Conservation (phyloP, 176 grass and related monocot species). For the Areca catechu region DNA sequence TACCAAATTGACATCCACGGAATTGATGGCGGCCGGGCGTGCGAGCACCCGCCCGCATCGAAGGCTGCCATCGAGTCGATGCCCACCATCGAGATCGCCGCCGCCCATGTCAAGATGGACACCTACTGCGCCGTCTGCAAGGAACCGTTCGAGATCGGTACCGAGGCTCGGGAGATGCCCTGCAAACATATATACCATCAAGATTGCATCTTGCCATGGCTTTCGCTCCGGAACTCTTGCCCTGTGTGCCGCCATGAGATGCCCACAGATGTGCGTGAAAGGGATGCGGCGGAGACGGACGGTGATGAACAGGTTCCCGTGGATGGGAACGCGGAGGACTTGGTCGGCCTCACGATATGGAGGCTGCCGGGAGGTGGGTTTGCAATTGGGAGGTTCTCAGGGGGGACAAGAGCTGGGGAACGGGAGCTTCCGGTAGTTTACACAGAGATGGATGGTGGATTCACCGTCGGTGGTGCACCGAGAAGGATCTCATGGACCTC, state of each 20-base stretch:
- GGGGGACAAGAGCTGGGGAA: conserved; percentile 27
- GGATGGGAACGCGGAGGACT: conserved; percentile 19
- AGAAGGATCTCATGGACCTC: conserved; percentile 53
- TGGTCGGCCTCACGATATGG: conserved; percentile 61
- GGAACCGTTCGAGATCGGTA: conserved; percentile 12
- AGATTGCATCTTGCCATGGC: conserved; percentile 24
- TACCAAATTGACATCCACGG: conserved; percentile 39
- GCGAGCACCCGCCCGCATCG: conserved; percentile 48
- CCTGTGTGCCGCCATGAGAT: conserved; percentile 25
- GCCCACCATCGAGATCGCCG: conserved; percentile 17
- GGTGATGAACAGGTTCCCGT: background rate
- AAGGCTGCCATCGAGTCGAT: conserved; percentile 62
- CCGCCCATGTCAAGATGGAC: conserved; percentile 1
- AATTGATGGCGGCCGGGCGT: conserved; percentile 19
- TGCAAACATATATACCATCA: conserved; percentile 24
- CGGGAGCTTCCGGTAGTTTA: conserved; percentile 55
- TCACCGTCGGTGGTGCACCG: conserved; percentile 40
- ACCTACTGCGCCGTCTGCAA: conserved; percentile 15
- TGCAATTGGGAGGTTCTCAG: conserved; percentile 49
- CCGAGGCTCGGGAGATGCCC: conserved; percentile 23
- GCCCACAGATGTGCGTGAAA: conserved; percentile 5
- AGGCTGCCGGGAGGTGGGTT: conserved; percentile 65
- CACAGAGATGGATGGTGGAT: conserved; percentile 71
- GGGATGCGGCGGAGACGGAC: background rate
- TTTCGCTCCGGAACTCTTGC: conserved; percentile 16